Conservation (phyloP, 179 eudicot species). For the Sideroxylon spinosum region DNA sequence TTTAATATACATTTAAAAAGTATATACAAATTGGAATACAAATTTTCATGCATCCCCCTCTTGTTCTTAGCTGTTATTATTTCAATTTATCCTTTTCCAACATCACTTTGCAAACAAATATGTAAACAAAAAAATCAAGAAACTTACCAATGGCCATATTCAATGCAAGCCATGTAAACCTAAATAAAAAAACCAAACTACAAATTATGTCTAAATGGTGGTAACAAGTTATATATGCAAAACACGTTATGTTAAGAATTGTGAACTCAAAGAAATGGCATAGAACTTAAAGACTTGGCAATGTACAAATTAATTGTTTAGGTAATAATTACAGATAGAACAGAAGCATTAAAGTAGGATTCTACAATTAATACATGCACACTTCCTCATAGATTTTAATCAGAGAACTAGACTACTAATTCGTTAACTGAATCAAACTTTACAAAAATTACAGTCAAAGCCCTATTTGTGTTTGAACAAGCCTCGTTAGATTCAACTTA, state of each 20-base stretch:
- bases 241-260: too few species aligned
- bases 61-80: background rate
- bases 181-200: slow-evolving; percentile 29
- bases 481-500: background rate
- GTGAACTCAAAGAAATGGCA: too few species aligned
- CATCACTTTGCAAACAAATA: background rate
- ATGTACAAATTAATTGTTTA: too few species aligned
- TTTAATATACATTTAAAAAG: background rate
- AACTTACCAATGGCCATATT: slow-evolving; percentile 68
- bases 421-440: background rate
- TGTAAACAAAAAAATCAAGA: background rate
- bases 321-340: too few species aligned
- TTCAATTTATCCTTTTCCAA: background rate
- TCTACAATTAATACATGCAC: too few species aligned
- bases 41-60: background rate
- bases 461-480: background rate
- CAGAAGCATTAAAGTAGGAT: too few species aligned
- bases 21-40: background rate
- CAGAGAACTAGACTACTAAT: too few species aligned
- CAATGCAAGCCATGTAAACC: slow-evolving; percentile 93
- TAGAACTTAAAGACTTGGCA: too few species aligned
- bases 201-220: background rate
- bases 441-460: background rate
- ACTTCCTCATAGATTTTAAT: too few species aligned
- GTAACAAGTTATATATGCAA: too few species aligned